Base-by-base conservation (phyloP, 192 early-diverging fungal species). In the Physocladia obscura region DNA sequence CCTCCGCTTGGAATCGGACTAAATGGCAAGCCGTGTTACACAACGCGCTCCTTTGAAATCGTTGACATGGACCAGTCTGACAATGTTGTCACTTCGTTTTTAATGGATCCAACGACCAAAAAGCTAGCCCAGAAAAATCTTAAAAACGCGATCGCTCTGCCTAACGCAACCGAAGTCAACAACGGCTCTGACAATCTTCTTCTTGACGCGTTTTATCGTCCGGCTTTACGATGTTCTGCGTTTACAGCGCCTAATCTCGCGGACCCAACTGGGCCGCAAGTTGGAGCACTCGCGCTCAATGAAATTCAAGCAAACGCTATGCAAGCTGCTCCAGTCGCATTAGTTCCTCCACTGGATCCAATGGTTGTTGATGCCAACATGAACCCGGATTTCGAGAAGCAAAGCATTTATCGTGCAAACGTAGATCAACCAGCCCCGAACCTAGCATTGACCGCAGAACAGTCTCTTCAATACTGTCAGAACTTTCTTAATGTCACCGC, bases 21-120 rank as follows among this genome's bases (percentile, higher is more conserved):
- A n/a, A 60, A 78, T 47, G 74, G 74, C 2, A 69, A 71, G 31
- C 52, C 67, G 4, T 79, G 77, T 57, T 64, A 57, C 17, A 79
- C 77, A 2, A 69, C 71, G 4, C 74, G 77, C 3, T 74, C 74
- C 13, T 75, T 75, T 29, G 62, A 73, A 24, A 58, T 58, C 22
- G 36, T 58, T 35, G 34, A 54, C 22, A 62, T 62, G 67, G 67
- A 68, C 59, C 67, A 24, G 8, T 69, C 63, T n/a, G 67, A 68
- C 55, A 68, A 68, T 36, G 54, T 68, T 5, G 54, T 68, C 22
- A 61, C 67, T 4, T 67, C 67, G 8, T 68, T 31, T 57, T 39
- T 44, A 15, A 34, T 44, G 30, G 37, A 70, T 21, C n/a, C n/a
- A n/a, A 34, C 69, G 3, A 30, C 5, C 3, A 47, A 37, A 11